A percentile compares a stretch with the other conserved stretches of the same genome.
Conservation (phyloP, 768 basidiomycete genomes). For the Leccinum broughii region DNA sequence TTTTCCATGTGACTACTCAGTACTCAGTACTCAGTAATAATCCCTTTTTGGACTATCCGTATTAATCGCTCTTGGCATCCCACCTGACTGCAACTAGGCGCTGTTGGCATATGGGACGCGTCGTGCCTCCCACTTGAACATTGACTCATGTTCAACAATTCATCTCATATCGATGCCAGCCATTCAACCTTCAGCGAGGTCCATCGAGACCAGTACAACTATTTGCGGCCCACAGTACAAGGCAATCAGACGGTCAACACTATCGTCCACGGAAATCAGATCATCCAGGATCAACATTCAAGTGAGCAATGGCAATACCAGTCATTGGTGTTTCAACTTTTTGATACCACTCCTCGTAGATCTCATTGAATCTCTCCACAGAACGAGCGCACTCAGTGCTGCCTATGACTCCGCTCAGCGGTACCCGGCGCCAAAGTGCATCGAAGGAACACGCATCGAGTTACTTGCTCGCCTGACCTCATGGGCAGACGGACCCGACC, state of each 20-base stretch:
- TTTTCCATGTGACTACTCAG: too few species aligned
- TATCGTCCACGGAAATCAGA: constrained; percentile 22
- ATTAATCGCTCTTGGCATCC: too few species aligned
- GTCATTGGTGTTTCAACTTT: not conserved
- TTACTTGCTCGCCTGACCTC: constrained; percentile 16
- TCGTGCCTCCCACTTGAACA: too few species aligned
- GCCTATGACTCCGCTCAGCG: constrained; percentile 12
- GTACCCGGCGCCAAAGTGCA: constrained; percentile 21
- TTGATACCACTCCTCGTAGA: constrained; percentile 1
- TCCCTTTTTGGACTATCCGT: too few species aligned
- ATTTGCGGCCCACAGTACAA: constrained; percentile 9
- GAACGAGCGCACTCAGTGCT: constrained; percentile 20
- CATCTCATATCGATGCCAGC: constrained; percentile 8
- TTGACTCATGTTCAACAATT: too few species aligned
- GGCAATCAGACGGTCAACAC: constrained; percentile 7
- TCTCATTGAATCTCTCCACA: constrained; percentile 15
- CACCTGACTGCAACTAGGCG: too few species aligned
- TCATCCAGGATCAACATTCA: constrained; percentile 12
- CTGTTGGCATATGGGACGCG: too few species aligned
- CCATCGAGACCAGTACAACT: constrained; percentile 18
- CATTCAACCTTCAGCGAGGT: constrained; percentile 21
- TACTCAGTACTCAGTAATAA: too few species aligned
- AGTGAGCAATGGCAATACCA: constrained; percentile 1
- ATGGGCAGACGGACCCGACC: constrained; percentile 14
- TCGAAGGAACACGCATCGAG: constrained; percentile 24